phyloP scores from a whole-genome alignment of 1,284 basidiomycete species.

The Chiua sp. region DNA sequence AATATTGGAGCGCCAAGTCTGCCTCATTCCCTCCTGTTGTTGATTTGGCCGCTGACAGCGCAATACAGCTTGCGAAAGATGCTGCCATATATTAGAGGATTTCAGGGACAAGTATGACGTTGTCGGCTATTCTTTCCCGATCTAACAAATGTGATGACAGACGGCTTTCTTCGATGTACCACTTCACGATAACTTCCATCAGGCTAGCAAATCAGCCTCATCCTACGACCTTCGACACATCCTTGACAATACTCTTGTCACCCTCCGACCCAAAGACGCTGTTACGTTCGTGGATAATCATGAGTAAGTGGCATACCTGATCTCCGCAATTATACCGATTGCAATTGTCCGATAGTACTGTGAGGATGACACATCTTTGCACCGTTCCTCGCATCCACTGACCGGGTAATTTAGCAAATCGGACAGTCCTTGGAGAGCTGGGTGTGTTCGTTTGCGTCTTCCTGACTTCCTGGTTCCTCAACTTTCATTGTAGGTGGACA shows the following conservation, averaged over 20 bases:
- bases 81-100: constrained; percentile 60
- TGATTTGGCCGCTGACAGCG: constrained; percentile 1
- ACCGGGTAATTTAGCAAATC: constrained; percentile 53
- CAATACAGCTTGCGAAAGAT: constrained; percentile 52
- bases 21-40: constrained; percentile 26
- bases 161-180: constrained; percentile 83
- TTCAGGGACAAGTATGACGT: constrained; percentile 62
- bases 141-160: constrained; percentile 41
- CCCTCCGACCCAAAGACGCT: constrained; percentile 66
- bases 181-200: constrained; percentile 72
- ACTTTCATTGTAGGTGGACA: constrained; percentile 54
- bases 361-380: constrained; percentile 34
- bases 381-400: not conserved
- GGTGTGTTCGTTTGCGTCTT: constrained; percentile 48
- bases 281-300: constrained; percentile 88
- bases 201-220: constrained; percentile 63
- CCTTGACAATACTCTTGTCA: constrained; percentile 61
- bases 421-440: constrained; percentile 80
- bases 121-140: not conserved
- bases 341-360: constrained; percentile 49
- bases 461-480: not conserved
- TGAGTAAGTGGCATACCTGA: constrained; percentile 55
- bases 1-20: constrained; percentile 75
- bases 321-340: not conserved
- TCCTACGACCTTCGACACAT: constrained; percentile 71